Base-by-base conservation (phyloP, 352 stramenopile genomes). In the Phytophthora macrochlamydospora region DNA sequence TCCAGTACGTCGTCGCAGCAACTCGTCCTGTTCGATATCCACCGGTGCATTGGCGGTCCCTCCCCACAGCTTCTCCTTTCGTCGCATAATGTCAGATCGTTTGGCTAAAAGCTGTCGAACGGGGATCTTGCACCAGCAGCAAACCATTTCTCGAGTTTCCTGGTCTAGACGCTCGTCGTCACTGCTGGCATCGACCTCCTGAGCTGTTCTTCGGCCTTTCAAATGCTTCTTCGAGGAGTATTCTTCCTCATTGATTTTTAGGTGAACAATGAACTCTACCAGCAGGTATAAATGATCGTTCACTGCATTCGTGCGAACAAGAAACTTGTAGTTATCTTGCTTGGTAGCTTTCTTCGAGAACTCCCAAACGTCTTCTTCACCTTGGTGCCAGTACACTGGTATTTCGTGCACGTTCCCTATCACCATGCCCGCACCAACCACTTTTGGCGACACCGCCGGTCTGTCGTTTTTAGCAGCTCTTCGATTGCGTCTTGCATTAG, bases 361-460 rank as follows among this genome's bases (percentile, higher is more conserved):
- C 53, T 92, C 77, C 86, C 86, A 94, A 18, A 94, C 75, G 32
- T 92, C 86, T 68, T 94, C 86, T 75, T 92, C 81, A 1, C 74
- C 58, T 32, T 77, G 64, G 40, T 79, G 85, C 84, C 86, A 94
- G 43, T 82, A 76, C 9, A 94, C 84, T 12, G 86, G 81, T 14
- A 94, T 85, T 51, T 92, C 82, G 42, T 90, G 86, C 24, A 94
- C 78, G 51, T 94, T 94, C 1, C 86, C 86, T 5, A 94, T 65
- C 9, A 91, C 80, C 28, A 59, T 59, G 8, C 83, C 83, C 13
- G 67, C 72, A 5, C 70, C 56, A 50, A 44, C 45, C 4, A 57
- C 42, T 44, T 67, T 73, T 14, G 1, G 24, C 9, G 46, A 30
- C 8, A 18, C 59, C 0, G 33, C 28, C 7, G 18, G 50, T 35